A percentile compares a stretch with the other conserved stretches of the same genome.
Conservation (phyloP, 1,139 yeast genomes). For the Kodamaea anthophila region DNA sequence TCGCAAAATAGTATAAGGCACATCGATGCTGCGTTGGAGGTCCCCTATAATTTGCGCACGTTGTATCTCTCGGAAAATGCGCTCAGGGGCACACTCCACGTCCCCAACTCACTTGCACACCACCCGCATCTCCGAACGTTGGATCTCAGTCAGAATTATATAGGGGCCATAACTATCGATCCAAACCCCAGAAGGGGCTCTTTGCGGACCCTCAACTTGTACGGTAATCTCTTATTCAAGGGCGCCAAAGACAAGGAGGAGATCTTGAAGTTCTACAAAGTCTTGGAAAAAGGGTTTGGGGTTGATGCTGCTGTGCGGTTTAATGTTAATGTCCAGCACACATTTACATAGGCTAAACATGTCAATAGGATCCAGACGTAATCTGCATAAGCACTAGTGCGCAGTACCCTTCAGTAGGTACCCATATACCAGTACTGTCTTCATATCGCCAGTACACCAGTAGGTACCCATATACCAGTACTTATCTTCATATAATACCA, state of each 20-base stretch:
- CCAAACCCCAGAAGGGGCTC: neutral
- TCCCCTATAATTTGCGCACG: constrained; percentile 8
- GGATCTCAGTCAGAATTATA: constrained; percentile 18
- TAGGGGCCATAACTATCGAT: constrained; percentile 5
- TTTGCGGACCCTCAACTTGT: constrained; percentile 12
- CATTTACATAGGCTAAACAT: too few species aligned
- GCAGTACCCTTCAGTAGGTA: too few species aligned
- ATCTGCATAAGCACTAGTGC: too few species aligned
- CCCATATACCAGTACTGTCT: too few species aligned
- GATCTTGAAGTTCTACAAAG: constrained; percentile 18
- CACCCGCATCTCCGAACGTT: constrained; percentile 13
- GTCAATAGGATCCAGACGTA: too few species aligned
- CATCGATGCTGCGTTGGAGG: constrained; percentile 12
- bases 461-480: too few species aligned
- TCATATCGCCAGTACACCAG: too few species aligned
- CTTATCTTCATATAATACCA: too few species aligned
- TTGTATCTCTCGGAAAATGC: constrained; percentile 7
- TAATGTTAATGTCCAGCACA: constrained; percentile 24
- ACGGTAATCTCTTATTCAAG: constrained; percentile 16
- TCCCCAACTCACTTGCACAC: constrained; percentile 6
- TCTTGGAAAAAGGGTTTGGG: constrained; percentile 20
- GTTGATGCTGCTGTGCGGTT: constrained; percentile 18
- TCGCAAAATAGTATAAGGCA: constrained; percentile 13
- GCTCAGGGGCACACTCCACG: constrained; percentile 5
- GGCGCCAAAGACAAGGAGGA: constrained; percentile 7